Evolutionary conservation across 2,329 filamentous ascomycete genomes (phyloP), one percentile per base, ranked within the genome.

Genomic region (Xylaria sp.): DNA sequence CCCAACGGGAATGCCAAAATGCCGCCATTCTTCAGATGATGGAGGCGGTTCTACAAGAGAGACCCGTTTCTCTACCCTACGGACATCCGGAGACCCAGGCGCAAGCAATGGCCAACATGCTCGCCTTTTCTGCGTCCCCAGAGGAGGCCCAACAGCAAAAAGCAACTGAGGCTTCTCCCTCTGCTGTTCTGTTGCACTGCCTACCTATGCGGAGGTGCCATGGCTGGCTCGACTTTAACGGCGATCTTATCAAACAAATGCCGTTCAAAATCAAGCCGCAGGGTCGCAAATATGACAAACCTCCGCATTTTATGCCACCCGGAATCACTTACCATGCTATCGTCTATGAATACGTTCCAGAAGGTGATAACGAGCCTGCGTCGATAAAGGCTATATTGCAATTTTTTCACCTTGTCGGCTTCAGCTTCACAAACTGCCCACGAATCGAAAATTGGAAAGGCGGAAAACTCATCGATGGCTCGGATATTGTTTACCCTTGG

Each of bases 1-100:
- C 54, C 15, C 57, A 60, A 12, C 64, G 57, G 58, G 57, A 64
- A 57, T 57, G 57, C 33, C 57, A 64, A 52, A 66, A 66, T 57
- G 61, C 61, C 40, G 61, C 57, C 33, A 38, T 66, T 40, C 40
- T 66, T 28, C 57, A 66, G 31, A 61, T 61, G 45, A 57, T 64
- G 25, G 35, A 55, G 50, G 50, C 57, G n/a, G 57, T 15, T 25
- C 15, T 60, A 19, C n/a, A 55, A 43, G 50, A 60, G 35, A 14
- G 50, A 42, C 57, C 43, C n/a, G 50, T 60, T 12, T 23, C 8
- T 50, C 17, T 60, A 28, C 43, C 1, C 43, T 50, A 8, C 35
- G 23, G 31, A 31, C 9, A 38, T 21, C 56, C 56, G 37, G 28
- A 49, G 25, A 61, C 37, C 11, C 53, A 45, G 37, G 49, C 11